A percentile compares a stretch with the other conserved stretches of the same genome.
Conservation (phyloP, 208 protist species). For the Crithidia acanthocephali region DNA sequence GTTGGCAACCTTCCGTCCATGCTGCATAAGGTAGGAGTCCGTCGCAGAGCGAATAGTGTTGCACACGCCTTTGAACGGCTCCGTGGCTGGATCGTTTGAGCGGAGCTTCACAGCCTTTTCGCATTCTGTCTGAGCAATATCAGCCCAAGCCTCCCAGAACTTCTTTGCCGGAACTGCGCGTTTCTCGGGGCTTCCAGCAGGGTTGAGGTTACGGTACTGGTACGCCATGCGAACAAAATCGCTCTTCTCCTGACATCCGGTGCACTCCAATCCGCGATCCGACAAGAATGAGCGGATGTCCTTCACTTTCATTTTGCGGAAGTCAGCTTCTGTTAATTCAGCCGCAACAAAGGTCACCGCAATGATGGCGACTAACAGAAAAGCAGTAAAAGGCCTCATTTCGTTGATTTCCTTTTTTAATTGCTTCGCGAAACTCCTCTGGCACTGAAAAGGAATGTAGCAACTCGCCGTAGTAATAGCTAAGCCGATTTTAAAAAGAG, state of each 20-base stretch:
- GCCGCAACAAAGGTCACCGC: conserved; percentile 26
- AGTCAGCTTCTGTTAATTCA: conserved; percentile 62
- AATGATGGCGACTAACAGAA: conserved; percentile 20
- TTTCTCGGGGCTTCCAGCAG: conserved; percentile 48
- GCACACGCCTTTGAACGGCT: conserved; percentile 63
- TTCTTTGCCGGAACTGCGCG: conserved; percentile 65
- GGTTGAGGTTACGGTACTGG: conserved; percentile 68
- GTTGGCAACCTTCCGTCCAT: conserved; percentile 70
- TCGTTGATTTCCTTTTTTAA: conserved; percentile 22
- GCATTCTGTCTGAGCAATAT: conserved; percentile 54
- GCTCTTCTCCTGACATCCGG: conserved; percentile 85
- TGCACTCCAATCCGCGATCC: conserved; percentile 74
- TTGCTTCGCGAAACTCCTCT: too few relatives aligned
- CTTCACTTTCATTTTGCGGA: conserved; percentile 90
- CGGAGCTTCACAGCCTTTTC: conserved; percentile 47
- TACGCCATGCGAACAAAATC: conserved; percentile 88
- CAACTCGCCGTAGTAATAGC: too few relatives aligned
- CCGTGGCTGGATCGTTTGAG: conserved; percentile 42
- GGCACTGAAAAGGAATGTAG: too few relatives aligned
- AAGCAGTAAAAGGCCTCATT: conserved; percentile 15
- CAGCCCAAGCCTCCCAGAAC: conserved; percentile 84
- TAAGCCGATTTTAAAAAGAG: too few relatives aligned
- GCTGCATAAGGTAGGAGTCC: conserved; percentile 85
- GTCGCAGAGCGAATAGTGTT: conserved; percentile 47
- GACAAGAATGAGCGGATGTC: conserved; percentile 82